These are phyloP conservation scores for Cunninghamia lanceolata DNA, from an alignment of 75 land plant species.

Conservation along the genomic window DNA sequence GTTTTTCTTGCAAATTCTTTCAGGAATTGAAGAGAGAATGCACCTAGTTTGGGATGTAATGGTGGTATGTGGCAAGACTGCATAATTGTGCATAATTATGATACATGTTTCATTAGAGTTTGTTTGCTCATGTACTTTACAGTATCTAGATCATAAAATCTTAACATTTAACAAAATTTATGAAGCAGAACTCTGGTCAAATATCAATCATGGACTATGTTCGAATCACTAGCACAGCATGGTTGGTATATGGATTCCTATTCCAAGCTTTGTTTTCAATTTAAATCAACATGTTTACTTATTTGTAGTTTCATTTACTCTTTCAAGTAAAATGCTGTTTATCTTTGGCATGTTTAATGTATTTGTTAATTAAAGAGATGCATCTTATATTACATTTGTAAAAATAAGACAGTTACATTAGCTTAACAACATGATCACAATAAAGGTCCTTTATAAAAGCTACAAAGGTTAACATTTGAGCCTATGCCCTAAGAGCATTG, in stretches of 20 bases:
- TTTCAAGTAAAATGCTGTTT: neutral
- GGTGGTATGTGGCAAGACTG: conserved; percentile 69
- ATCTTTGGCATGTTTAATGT: neutral
- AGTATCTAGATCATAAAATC: neutral
- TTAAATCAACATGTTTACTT: neutral
- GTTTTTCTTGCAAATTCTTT: neutral
- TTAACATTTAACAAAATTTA: neutral
- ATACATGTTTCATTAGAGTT: neutral
- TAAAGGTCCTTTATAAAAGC: neutral
- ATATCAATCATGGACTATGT: conserved; percentile 84
- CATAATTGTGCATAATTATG: neutral
- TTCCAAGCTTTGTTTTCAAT: conserved; percentile 1
- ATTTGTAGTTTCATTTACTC: conserved; percentile 2
- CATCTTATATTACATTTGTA: neutral
- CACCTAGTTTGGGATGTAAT: conserved; percentile 90
- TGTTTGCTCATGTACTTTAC: neutral
- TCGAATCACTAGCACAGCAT: conserved; percentile 91
- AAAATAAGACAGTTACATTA: neutral
- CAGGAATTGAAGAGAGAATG: conserved; percentile 99
- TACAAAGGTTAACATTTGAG: neutral
- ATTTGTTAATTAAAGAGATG: neutral
- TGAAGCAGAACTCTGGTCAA: conserved; percentile 75
- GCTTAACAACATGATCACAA: neutral
- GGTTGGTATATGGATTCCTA: conserved; percentile 38
- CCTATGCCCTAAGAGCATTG: neutral